A percentile compares a stretch with the other conserved stretches of the same genome.
These are phyloP conservation scores for Penicillium italicum DNA, from an alignment of 2,329 filamentous ascomycete species.

Conservation along the genomic window DNA sequence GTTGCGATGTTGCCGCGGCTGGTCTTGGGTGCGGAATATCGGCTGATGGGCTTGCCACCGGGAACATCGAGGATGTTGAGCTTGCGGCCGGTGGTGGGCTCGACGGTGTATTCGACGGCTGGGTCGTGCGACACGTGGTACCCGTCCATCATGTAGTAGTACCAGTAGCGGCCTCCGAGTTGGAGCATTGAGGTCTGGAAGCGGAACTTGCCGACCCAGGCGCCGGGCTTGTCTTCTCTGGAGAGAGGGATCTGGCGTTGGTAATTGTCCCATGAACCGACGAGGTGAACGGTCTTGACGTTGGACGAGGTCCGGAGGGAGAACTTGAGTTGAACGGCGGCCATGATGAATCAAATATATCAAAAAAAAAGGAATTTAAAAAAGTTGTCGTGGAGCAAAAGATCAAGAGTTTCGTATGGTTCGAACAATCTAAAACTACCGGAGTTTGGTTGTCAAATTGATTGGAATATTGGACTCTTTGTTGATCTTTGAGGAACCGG, in stretches of 20 bases:
- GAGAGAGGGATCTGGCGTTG: slow-evolving; percentile 88
- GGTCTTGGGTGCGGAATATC: slow-evolving; percentile 27
- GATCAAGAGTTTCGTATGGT: slow-evolving; percentile 20
- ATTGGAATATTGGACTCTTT: slow-evolving; percentile 12
- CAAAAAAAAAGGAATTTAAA: slow-evolving; percentile 11
- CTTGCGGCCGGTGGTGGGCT: slow-evolving; percentile 94
- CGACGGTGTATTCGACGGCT: slow-evolving; percentile 78
- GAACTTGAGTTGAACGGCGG: slow-evolving; percentile 90
- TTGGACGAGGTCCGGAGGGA: slow-evolving; percentile 91
- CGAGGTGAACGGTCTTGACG: slow-evolving; percentile 95
- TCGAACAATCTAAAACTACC: slow-evolving; percentile 27
- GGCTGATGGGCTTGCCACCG: slow-evolving; percentile 47
- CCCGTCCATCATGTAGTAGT: slow-evolving; percentile 99
- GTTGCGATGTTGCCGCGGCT: slow-evolving; percentile 68
- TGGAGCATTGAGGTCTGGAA: slow-evolving; percentile 85
- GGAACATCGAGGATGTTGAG: slow-evolving; percentile 97
- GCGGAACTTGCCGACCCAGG: slow-evolving; percentile 94
- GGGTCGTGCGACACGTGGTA: slow-evolving; percentile 98
- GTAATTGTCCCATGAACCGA: slow-evolving; percentile 99
- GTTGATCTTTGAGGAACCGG: slow-evolving; percentile 27
- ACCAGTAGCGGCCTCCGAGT: slow-evolving; percentile 94
- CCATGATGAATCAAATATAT: slow-evolving; percentile 54
- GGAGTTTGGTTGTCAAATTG: slow-evolving; percentile 20
- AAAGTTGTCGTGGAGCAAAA: slow-evolving; percentile 24
- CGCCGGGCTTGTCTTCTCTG: slow-evolving; percentile 83